Evolutionary conservation across 139 green algal genomes (phyloP), one percentile per base, ranked within the genome.

Genomic region (Astrephomene gubernaculifera): DNA sequence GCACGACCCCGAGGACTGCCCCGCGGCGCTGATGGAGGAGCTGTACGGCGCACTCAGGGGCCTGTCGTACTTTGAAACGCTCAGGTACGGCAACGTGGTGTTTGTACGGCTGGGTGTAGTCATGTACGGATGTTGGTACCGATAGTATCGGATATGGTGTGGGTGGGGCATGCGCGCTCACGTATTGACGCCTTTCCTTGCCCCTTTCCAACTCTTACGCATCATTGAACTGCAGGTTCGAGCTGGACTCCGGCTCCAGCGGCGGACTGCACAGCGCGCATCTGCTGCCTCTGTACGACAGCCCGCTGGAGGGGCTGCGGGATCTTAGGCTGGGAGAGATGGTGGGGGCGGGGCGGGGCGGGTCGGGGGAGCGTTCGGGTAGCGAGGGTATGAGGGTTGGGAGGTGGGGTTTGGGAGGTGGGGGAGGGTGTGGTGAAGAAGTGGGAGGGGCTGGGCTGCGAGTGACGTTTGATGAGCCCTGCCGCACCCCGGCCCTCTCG

Each of bases 221-320:
- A n/a, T n/a, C n/a, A n/a, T n/a, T n/a, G n/a, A n/a, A n/a, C n/a
- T n/a, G 38, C 75, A 83, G 76, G 17, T 61, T 83, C 27, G 60
- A 83, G 0, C 39, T 83, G 53, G 36, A 71, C n/a, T 2, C 21
- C 1, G 60, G 29, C 25, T 25, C 54, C 76, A 31, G 76, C n/a
- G 24, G 1, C 29, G 76, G 76, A 14, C 61, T 83, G 60, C 60
- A 72, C 61, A 39, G 52, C 31, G 76, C 76, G 39, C 61, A 83
- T 60, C 76, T 83, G 60, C 57, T 83, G 60, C 17, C 29, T 17
- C 76, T 83, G 76, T 82, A 82, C 74, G 74, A 82, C 7, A 35
- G 8, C n/a, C 74, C 74, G 45, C 54, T 82, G 39, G 8, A 36
- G n/a, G 25, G 54, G 1, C 74, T 82, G 24, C 25, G 45, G 25